Conservation (phyloP, 352 stramenopile species). For the Albugo laibachii region DNA sequence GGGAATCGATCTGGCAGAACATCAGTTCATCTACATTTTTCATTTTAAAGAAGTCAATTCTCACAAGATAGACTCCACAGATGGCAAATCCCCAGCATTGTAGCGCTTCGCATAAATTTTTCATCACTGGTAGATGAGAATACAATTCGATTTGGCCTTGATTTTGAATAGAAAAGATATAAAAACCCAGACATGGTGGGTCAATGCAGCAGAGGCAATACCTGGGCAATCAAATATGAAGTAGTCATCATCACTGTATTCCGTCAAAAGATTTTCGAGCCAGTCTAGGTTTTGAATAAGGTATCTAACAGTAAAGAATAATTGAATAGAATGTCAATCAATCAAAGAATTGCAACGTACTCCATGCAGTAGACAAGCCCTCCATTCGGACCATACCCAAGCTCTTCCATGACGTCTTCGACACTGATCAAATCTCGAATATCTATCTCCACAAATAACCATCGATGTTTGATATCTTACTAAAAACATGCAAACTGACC, state of each 20-base stretch:
- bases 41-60: conserved; percentile 1
- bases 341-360: conserved; percentile 27
- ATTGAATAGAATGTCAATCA: neutral
- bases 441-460: conserved; percentile 17
- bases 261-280: conserved; percentile 83
- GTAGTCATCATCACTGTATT: conserved; percentile 89
- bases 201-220: conserved; percentile 12
- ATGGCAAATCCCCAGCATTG: conserved; percentile 78
- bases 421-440: conserved; percentile 92
- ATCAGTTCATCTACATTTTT: neutral
- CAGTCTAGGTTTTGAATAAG: conserved; percentile 90
- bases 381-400: conserved; percentile 95
- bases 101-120: conserved; percentile 65
- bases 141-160: conserved; percentile 83
- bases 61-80: conserved; percentile 77
- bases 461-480: conserved; percentile 1
- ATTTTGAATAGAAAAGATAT: conserved; percentile 1
- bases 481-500: conserved; percentile 21
- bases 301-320: conserved; percentile 21
- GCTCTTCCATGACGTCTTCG: conserved; percentile 94
- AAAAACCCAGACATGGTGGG: neutral
- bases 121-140: conserved; percentile 82
- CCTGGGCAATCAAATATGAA: conserved; percentile 98
- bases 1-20: conserved; percentile 65
- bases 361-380: conserved; percentile 98